Evolutionary conservation across 2,329 filamentous ascomycete species (phyloP).

Genomic region (Metarhizium rileyi): DNA sequence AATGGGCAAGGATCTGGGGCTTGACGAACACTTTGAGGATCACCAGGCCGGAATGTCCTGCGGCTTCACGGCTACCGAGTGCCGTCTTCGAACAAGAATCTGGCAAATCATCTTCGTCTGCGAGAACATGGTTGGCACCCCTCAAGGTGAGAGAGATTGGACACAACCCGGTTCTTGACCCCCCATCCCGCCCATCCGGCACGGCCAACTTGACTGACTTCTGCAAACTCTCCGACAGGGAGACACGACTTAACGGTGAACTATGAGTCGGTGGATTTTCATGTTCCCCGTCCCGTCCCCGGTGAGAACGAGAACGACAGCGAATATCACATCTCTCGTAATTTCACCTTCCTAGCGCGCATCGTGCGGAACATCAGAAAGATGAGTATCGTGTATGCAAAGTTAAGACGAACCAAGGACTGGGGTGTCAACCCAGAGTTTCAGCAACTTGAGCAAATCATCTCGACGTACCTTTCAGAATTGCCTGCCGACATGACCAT

Average conservation of each 20-base stretch:
- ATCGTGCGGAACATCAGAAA: conserved; percentile 68
- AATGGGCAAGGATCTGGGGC: conserved; percentile 84
- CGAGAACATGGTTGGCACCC: conserved; percentile 87
- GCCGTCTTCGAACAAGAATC: conserved; percentile 71
- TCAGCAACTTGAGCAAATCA: conserved; percentile 66
- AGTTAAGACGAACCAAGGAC: conserved; percentile 66
- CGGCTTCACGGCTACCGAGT: conserved; percentile 60
- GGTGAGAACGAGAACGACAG: conserved; percentile 65
- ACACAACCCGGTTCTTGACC: no score
- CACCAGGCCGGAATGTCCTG: conserved; percentile 67
- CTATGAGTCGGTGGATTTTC: conserved; percentile 66
- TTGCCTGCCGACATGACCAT: conserved; percentile 72
- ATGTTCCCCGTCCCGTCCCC: conserved; percentile 50
- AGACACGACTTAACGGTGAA: conserved; percentile 71
- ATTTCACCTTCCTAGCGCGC: conserved; percentile 73
- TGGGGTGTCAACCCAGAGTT: conserved; percentile 85
- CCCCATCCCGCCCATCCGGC: no score
- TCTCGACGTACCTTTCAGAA: conserved; percentile 65
- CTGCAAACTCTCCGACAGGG: no score
- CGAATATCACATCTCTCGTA: conserved; percentile 69
- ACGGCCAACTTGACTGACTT: no score
- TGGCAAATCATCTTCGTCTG: conserved; percentile 84
- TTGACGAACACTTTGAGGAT: conserved; percentile 76
- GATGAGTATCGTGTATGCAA: conserved; percentile 66
- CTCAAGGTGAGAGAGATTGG: conserved; percentile 65